Evolutionary conservation across 1,284 basidiomycete species (phyloP), one percentile per base, ranked within the genome.

Genomic region (Vanrija sp.): DNA sequence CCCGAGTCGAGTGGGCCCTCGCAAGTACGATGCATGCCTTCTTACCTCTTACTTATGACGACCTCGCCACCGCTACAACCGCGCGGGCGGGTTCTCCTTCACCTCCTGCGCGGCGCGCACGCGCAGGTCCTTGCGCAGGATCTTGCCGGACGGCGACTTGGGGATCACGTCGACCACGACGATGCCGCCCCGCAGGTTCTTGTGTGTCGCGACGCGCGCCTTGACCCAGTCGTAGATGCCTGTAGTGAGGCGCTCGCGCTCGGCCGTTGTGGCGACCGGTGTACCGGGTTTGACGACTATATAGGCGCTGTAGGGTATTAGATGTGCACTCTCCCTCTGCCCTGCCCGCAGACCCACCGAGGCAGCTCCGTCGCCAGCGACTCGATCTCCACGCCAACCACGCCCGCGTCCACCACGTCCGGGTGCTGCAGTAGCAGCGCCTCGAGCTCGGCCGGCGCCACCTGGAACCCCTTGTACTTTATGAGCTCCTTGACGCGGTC

Each of bases 381-480:
- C 2, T 76, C 74, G 53, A 78, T 80, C 4, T 84, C 77, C 1
- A 89, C 75, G 3, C 86, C 86, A 53, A 89, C 83, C 6, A 89
- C 87, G 8, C 83, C 87, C 0, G 79, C 78, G 62, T 89, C 87
- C 4, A 81, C 82, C 24, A 89, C 79, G 1, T 85, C 81, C 0
- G 85, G 83, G 61, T 90, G 85, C 7, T 81, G 81, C 10, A 91
- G 73, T 1, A 91, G 80, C 0, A 89, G 71, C 38, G 81, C 80
- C 66, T 91, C 89, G 2, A 92, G 79, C 62, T 90, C 89, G 0
- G 89, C 88, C 0, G 89, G 89, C 0, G 89, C 83, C 14, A 92
- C 89, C 80, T 75, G 72, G 53, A 65, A 73, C 7, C 74, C 74
- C 54, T 77, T 77, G 58, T 89, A 90, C 69, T 91, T 90, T 76